Evolutionary conservation across 2,329 filamentous ascomycete genomes (phyloP), one percentile per base, ranked within the genome.

Genomic region (Fusarium sp.): DNA sequence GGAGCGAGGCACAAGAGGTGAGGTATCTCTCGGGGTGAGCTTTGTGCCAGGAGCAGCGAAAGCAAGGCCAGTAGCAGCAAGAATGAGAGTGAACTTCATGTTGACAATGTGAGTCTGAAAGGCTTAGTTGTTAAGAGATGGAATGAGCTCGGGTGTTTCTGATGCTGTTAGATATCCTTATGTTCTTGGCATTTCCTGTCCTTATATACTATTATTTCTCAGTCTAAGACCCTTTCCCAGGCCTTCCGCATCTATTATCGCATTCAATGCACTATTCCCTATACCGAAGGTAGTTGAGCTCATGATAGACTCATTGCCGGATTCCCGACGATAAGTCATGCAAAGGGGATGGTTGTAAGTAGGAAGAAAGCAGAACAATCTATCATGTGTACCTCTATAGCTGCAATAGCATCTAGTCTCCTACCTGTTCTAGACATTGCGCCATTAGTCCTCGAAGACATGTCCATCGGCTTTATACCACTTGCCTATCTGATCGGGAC

Each of bases 31-130:
- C 3, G 57, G 42, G 12, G n/a, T 33, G 31, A 61, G 54, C 44
- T 61, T 61, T 13, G 57, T 44, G 37, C 54, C 23, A 9, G 57
- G 57, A 28, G 57, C 57, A n/a, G 57, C 57, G 4, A 40, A 30
- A 13, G 18, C 54, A 7, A 61, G 20, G 26, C 44, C 28, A 28
- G 54, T 16, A 16, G 31, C 44, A 23, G 54, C 54, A 33, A 61
- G 55, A 23, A 61, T 4, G 16, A 61, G 54, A 23, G 54, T 36
- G 31, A 61, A 61, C 57, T 61, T 61, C 57, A 61, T 61, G 15
- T 53, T 53, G 49, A 30, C 10, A 15, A 4, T 52, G 1, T 47
- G 30, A 30, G 30, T 30, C 30, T 30, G 30, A 30, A 30, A 30
- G 30, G 30, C 30, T 30, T 30, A 11, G 8, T 8, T 30, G 8